Conservation (phyloP, 2,329 filamentous ascomycete species). For the Talaromyces sp. region DNA sequence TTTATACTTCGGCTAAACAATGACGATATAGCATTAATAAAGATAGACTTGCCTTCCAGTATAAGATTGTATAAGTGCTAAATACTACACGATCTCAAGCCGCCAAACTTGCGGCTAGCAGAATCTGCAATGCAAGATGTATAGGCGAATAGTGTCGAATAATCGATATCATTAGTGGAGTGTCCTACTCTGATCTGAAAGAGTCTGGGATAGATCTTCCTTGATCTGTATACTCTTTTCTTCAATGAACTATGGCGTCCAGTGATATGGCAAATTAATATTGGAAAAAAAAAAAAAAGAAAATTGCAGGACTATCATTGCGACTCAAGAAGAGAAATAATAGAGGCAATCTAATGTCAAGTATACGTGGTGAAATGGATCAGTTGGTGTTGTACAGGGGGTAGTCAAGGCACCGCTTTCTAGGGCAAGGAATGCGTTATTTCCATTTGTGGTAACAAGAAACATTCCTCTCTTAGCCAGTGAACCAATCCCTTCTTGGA, state of each 20-base stretch:
- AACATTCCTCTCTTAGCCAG: neutral
- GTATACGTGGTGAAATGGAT: neutral
- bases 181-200: neutral
- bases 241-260: too few relatives aligned
- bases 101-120: neutral
- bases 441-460: neutral
- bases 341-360: neutral
- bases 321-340: too few relatives aligned
- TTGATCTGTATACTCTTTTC: neutral
- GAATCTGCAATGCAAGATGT: neutral
- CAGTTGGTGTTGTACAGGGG: neutral
- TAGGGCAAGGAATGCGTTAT: slow-evolving; percentile 1
- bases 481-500: neutral
- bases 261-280: too few relatives aligned
- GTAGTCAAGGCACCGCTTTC: neutral
- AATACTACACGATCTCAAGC: too few relatives aligned
- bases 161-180: neutral
- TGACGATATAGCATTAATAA: too few relatives aligned
- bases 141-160: neutral
- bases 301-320: too few relatives aligned
- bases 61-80: too few relatives aligned
- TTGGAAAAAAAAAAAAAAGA: too few relatives aligned
- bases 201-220: neutral
- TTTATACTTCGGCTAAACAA: too few relatives aligned
- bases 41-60: too few relatives aligned